phyloP scores from a whole-genome alignment of 768 basidiomycete genomes.

The Lactarius sp. region DNA sequence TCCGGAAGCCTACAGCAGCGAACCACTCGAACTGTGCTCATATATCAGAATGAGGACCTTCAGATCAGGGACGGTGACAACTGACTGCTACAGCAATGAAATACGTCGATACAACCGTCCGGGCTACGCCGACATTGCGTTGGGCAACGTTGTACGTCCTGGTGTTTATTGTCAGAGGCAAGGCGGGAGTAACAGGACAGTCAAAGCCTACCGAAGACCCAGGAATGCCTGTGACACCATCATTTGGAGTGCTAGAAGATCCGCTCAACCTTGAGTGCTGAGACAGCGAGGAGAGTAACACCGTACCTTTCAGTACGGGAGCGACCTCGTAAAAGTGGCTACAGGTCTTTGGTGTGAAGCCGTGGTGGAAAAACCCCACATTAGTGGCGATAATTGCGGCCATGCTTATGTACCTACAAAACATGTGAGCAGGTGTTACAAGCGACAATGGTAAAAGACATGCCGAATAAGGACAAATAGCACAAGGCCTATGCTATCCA shows the following conservation, averaged over 20 bases:
- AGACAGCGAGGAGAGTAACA: neutral
- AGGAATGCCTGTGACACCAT: slow-evolving; percentile 65
- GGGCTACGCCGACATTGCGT: slow-evolving; percentile 40
- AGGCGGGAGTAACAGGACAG: neutral
- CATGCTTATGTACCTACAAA: slow-evolving; percentile 44
- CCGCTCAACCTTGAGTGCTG: neutral
- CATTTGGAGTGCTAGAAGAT: slow-evolving; percentile 47
- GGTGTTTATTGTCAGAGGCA: slow-evolving; percentile 6
- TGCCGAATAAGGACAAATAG: no score
- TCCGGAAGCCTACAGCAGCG: no score
- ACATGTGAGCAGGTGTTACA: neutral
- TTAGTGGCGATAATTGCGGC: slow-evolving; percentile 46
- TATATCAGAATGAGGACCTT: no score
- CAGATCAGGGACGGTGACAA: no score
- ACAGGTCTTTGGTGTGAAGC: slow-evolving; percentile 47
- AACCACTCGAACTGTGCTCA: no score
- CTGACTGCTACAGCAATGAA: no score
- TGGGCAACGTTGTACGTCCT: slow-evolving; percentile 58
- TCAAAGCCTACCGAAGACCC: slow-evolving; percentile 45
- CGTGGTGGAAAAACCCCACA: slow-evolving; percentile 51
- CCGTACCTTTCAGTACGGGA: slow-evolving; percentile 57
- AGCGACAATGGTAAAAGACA: neutral
- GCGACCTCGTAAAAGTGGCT: slow-evolving; percentile 45
- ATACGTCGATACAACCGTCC: no score
- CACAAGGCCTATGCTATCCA: no score